These are phyloP conservation scores for Paramecium biaurelia DNA, from an alignment of 73 alveolate species.

Conservation along the genomic window DNA sequence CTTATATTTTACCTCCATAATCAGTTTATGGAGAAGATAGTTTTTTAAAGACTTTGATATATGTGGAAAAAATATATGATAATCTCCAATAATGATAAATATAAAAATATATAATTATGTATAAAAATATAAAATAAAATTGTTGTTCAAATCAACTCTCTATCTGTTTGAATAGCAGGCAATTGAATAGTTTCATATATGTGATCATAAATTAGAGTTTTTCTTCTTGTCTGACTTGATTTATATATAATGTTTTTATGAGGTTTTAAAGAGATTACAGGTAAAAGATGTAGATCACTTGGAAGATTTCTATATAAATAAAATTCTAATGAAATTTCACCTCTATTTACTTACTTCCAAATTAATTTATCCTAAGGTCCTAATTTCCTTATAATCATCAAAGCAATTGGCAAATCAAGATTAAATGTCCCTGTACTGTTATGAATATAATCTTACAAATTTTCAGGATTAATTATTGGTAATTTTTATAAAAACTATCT, in stretches of 20 bases:
- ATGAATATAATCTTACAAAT: background rate
- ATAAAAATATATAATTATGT: background rate
- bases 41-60: background rate
- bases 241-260: background rate
- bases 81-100: background rate
- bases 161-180: background rate
- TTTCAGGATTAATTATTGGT: background rate
- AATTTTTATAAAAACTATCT: background rate
- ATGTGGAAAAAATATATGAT: slow-evolving; percentile 25
- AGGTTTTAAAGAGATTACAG: background rate
- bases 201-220: background rate
- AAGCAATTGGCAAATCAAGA: background rate
- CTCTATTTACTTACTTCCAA: background rate
- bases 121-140: background rate
- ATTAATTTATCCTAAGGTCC: slow-evolving; percentile 12
- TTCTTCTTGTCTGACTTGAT: background rate
- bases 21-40: slow-evolving; percentile 46
- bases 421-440: background rate
- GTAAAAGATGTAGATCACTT: background rate
- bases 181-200: background rate
- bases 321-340: background rate
- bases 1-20: slow-evolving; percentile 32
- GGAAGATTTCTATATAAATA: background rate
- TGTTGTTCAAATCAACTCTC: background rate
- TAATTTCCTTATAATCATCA: background rate